A percentile compares a stretch with the other conserved stretches of the same genome.
These are phyloP conservation scores for Rhizopogon roseolus DNA, from an alignment of 768 basidiomycete genomes.

Conservation along the genomic window DNA sequence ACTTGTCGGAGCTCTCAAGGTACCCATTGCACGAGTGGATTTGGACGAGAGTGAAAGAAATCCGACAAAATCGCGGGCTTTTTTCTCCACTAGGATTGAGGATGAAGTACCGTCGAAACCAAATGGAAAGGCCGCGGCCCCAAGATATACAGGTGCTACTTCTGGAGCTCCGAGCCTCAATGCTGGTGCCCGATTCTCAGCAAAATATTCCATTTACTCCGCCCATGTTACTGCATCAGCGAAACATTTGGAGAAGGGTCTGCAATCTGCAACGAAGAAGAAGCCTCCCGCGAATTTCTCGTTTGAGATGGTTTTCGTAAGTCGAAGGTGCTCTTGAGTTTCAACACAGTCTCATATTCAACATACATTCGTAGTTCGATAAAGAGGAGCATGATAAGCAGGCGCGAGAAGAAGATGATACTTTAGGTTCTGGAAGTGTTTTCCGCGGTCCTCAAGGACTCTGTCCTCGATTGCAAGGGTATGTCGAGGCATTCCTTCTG, in stretches of 20 bases:
- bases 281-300: conserved; percentile 68
- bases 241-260: conserved; percentile 55
- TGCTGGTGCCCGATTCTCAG: neutral
- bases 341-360: neutral
- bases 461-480: conserved; percentile 78
- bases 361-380: conserved; percentile 45
- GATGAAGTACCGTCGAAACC: neutral
- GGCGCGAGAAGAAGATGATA: conserved; percentile 53
- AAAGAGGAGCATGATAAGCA: conserved; percentile 72
- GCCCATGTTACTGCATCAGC: conserved; percentile 46
- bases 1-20: neutral
- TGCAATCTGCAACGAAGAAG: conserved; percentile 88
- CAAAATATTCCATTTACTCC: conserved; percentile 5
- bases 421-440: conserved; percentile 61
- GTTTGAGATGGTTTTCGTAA: conserved; percentile 78
- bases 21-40: neutral
- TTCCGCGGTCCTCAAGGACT: conserved; percentile 60
- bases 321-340: conserved; percentile 13
- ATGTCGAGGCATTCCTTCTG: conserved; percentile 9
- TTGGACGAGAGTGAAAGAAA: neutral
- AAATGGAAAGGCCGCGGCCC: neutral
- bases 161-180: neutral
- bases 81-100: neutral
- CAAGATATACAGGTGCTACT: neutral
- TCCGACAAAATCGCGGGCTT: neutral